Evolutionary conservation across 1,284 basidiomycete species (phyloP), one percentile per base, ranked within the genome.

Genomic region (Tylopilus orsonianus): DNA sequence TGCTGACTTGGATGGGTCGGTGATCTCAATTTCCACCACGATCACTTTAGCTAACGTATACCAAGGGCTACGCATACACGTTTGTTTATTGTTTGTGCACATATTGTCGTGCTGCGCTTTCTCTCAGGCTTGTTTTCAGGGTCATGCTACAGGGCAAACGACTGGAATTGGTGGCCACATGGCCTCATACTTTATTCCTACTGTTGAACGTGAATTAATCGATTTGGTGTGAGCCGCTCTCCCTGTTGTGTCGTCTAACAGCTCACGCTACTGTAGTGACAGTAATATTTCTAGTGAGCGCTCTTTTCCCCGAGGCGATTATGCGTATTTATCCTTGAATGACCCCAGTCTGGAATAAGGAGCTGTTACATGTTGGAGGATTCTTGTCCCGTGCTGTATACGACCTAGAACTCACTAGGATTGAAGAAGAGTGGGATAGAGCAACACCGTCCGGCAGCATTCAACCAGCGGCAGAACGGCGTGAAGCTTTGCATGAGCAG

Each of bases 181-280:
- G 67, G 83, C 92, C 2, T 86, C 90, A 1, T 77, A 93, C 12
- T 97, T 97, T 65, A 96, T 99, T 52, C 93, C 93, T 1, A 99
- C 95, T 0, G 94, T 99, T 1, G 95, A 99, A 69, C 81, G 95
- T 55, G 95, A 97, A 70, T 91, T 89, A 0, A 86, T 97, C 51
- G 94, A 97, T 68, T 71, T 93, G 7, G 84, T 90, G 82, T 90
- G 64, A 67, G 82, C 70, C 7, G 22, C 8, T 12, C 14, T 5
- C 19, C 14, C 5, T 24, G 8, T 29, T 3, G 30, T 26, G 3
- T 16, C 3, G 3, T 57, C 59, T 47, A 36, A 14, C 8, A 19
- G 26, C 43, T 53, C 37, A 49, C 14, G 35, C 35, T 23, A 35
- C 27, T 9, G 22, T 39, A 88, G 85, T 58, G 87, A 91, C 64